Percentiles rank a stretch among this genome's conserved stretches.
Conservation (phyloP, 768 basidiomycete species). For the Leucogyrophana mollusca region DNA sequence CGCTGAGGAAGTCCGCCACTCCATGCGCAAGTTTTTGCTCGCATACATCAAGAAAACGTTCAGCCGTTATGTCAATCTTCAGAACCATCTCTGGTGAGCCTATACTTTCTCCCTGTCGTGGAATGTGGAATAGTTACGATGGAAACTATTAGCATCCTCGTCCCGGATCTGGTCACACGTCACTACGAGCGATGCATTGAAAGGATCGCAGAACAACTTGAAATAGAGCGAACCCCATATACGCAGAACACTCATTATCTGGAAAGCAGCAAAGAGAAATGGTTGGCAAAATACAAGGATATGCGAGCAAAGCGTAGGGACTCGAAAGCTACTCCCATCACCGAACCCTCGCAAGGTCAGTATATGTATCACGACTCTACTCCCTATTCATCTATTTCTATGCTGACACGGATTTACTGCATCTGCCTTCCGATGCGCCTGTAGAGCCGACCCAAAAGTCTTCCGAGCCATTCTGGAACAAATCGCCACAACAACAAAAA, state of each 20-base stretch:
- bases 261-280: conserved; percentile 7
- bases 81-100: conserved; percentile 28
- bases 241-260: conserved; percentile 28
- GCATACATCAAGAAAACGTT: conserved; percentile 29
- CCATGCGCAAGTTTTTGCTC: conserved; percentile 20
- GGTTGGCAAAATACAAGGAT: conserved; percentile 12
- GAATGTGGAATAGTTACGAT: background rate
- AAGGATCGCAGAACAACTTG: conserved; percentile 20
- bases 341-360: too few species aligned
- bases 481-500: too few species aligned
- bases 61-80: conserved; percentile 30
- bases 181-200: conserved; percentile 17
- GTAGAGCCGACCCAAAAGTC: too few species aligned
- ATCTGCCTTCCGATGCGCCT: too few species aligned
- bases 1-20: conserved; percentile 24
- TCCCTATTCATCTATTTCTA: too few species aligned
- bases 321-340: too few species aligned
- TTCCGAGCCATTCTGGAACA: too few species aligned
- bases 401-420: too few species aligned
- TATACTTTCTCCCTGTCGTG: background rate
- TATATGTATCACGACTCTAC: too few species aligned
- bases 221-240: conserved; percentile 31
- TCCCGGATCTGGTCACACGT: conserved; percentile 18
- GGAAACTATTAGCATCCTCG: conserved; percentile 13
- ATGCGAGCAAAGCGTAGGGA: too few species aligned